Conservation (phyloP, 345 rosid species). For the Laguncularia racemosa region DNA sequence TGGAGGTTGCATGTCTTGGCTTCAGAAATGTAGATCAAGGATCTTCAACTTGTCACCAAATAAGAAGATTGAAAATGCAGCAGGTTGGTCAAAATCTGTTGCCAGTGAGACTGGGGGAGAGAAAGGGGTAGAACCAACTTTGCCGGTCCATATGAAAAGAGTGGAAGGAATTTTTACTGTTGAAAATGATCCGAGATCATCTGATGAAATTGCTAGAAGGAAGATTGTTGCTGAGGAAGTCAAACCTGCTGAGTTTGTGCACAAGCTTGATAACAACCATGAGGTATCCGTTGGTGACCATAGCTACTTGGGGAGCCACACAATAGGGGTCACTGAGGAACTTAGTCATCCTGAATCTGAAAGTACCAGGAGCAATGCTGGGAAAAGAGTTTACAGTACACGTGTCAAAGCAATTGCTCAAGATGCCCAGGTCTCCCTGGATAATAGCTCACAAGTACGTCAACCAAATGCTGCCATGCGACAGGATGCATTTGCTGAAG, state of each 20-base stretch:
- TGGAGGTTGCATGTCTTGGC: conserved; percentile 45
- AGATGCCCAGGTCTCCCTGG: conserved; percentile 49
- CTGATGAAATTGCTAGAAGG: conserved; percentile 14
- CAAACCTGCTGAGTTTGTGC: conserved; percentile 21
- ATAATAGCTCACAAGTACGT: conserved; percentile 24
- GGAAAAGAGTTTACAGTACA: conserved; percentile 38
- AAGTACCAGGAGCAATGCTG: conserved; percentile 31
- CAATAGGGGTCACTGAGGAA: conserved; percentile 40
- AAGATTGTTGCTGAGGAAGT: conserved; percentile 17
- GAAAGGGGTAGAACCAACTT: conserved; percentile 16
- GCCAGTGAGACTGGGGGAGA: conserved; percentile 13
- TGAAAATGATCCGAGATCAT: conserved; percentile 20
- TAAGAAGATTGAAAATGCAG: conserved; percentile 31
- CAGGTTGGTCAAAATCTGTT: conserved; percentile 17
- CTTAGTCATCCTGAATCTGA: conserved; percentile 47
- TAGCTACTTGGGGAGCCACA: conserved; percentile 44
- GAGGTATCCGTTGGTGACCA: conserved; percentile 45
- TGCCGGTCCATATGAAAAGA: conserved; percentile 9
- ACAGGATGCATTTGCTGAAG: conserved; percentile 25
- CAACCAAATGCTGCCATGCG: conserved; percentile 21
- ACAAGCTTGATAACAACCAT: conserved; percentile 24
- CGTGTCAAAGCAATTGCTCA: conserved; percentile 42
- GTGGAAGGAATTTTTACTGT: conserved; percentile 10
- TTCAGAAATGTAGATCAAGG: conserved; percentile 54
- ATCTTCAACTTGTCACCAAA: conserved; percentile 55